phyloP scores from a whole-genome alignment of 1,284 basidiomycete genomes.

The Rhodotorula sp. region DNA sequence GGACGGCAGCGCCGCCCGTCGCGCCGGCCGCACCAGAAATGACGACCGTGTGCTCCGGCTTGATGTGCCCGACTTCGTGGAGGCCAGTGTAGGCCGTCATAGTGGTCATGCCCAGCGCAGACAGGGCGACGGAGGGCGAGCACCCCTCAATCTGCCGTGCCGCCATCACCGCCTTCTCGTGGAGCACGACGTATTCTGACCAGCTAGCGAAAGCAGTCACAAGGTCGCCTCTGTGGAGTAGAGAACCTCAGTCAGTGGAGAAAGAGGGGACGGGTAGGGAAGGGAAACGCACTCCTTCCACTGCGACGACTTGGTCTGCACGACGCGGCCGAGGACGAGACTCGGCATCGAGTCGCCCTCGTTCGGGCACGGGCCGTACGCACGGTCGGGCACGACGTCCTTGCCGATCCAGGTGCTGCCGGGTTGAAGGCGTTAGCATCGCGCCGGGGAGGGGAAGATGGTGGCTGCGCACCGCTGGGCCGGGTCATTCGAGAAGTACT shows the following conservation, averaged over 20 bases:
- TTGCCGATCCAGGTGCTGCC: conserved; percentile 44
- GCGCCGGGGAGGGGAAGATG: no score
- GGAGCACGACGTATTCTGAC: conserved; percentile 11
- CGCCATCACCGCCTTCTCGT: conserved; percentile 3
- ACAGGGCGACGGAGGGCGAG: conserved; percentile 21
- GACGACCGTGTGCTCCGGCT: conserved; percentile 20
- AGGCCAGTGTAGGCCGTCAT: conserved; percentile 26
- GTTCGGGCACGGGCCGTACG: conserved; percentile 24
- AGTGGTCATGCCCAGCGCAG: conserved; percentile 16
- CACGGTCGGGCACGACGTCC: conserved; percentile 11
- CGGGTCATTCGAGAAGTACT: conserved; percentile 48
- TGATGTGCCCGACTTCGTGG: conserved; percentile 16
- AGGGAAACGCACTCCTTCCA: conserved; percentile 9
- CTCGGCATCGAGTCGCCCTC: conserved; percentile 28
- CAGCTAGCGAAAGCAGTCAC: conserved; percentile 11
- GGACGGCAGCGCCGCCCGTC: conserved; percentile 23
- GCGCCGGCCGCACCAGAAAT: conserved; percentile 30
- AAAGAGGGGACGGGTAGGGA: no score
- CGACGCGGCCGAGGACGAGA: conserved; percentile 19
- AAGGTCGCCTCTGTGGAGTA: background rate
- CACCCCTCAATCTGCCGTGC: conserved; percentile 19
- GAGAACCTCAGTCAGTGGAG: background rate
- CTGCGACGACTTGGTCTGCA: conserved; percentile 10
- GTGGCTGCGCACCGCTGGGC: conserved; percentile 41
- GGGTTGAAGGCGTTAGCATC: background rate